Base-by-base conservation (phyloP, 2,329 filamentous ascomycete genomes). In the Lojkania enalia region DNA sequence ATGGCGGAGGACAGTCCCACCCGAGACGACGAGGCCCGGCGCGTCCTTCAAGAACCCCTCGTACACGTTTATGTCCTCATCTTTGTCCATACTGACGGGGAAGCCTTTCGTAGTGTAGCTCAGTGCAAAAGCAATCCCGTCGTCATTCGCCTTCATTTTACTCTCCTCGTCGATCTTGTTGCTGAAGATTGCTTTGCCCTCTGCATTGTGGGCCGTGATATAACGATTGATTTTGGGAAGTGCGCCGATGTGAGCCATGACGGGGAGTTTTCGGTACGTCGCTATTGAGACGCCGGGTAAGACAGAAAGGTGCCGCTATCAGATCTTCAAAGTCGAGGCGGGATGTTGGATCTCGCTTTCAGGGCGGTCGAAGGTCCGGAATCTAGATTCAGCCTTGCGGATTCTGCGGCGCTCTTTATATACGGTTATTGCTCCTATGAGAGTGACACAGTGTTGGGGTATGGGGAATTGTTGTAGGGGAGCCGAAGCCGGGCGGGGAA, bases 11-110 rank as follows among this genome's bases (percentile, higher is more conserved):
- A 77, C 74, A 3, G 76, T 76, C 7, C 76, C 76, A 20, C 65
- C 66, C 2, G 73, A 70, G 29, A 79, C 66, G 14, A 74, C 71
- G 2, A 83, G 69, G 1, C 79, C 79, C 0, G 79, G 77, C 1
- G 75, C 70, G 31, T 69, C 57, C 11, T 66, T 53, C 30, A 79
- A 65, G 49, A 74, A 74, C 27, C 57, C 50, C 20, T 71, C 61
- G 60, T 81, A 80, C 6, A 69, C 64, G 6, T 61, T 52, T 13
- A 81, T 62, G 56, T 82, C 78, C 41, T 68, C 57, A 46, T 76
- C 70, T 16, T 64, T 51, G 51, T 69, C 67, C 50, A 82, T 66
- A 37, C 74, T 58, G 20, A 75, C 71, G 1, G 79, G 78, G 40
- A 72, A 74, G 35, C 69, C 60, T 35, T 73, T 70, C 3, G 79